A percentile compares a stretch with the other conserved stretches of the same genome.
phyloP scores from a whole-genome alignment of 78 protist genomes.

The Chrysochromulina tobinii region DNA sequence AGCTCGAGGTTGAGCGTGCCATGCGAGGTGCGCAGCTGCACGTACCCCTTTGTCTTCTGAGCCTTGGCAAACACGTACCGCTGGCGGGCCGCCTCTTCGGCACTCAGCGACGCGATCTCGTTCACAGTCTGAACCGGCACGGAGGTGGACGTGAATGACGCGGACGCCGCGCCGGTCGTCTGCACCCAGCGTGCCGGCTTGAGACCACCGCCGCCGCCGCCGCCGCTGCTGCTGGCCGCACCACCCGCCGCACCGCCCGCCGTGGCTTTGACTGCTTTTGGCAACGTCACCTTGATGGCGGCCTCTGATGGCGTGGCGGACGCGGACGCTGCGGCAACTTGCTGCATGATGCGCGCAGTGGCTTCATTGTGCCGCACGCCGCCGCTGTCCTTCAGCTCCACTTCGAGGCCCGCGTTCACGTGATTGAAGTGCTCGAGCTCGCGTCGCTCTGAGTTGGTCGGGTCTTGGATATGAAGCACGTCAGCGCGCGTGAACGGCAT shows the following conservation, averaged over 20 bases:
- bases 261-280: too few species aligned
- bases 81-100: not conserved
- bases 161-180: not conserved
- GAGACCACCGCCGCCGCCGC: too few species aligned
- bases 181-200: slow-evolving; percentile 14
- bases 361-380: not conserved
- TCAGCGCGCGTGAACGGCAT: not conserved
- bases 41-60: not conserved
- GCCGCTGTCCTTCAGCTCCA: not conserved
- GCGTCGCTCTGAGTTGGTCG: not conserved
- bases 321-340: too few species aligned
- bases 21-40: not conserved
- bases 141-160: not conserved
- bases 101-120: not conserved
- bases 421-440: not conserved
- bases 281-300: too few species aligned
- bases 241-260: too few species aligned
- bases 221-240: too few species aligned
- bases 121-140: not conserved
- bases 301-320: too few species aligned
- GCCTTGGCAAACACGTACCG: not conserved
- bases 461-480: not conserved
- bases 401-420: not conserved
- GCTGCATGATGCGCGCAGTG: not conserved
- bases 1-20: slow-evolving; percentile 32